Conservation (phyloP, 495 filamentous ascomycete species). For the Talaromyces proteolyticus region DNA sequence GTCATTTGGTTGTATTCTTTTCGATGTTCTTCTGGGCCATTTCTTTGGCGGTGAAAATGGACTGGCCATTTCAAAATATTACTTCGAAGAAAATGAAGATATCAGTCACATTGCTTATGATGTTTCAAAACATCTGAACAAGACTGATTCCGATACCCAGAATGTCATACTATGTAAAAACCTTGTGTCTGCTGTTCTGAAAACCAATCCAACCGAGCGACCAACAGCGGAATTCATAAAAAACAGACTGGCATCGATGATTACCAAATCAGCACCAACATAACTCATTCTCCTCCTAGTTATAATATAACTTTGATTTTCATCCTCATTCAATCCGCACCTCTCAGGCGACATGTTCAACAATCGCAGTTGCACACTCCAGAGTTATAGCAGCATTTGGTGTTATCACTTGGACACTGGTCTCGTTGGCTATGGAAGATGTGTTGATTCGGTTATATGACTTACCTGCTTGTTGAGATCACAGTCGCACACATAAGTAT, state of each 20-base stretch:
- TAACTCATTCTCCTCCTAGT: not conserved
- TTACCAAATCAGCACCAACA: not conserved
- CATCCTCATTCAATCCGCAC: not conserved
- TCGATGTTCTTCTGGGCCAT: not conserved
- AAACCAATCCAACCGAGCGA: not conserved
- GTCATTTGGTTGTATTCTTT: conserved; percentile 19
- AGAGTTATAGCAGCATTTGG: not conserved
- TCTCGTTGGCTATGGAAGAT: not conserved
- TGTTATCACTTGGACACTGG: not conserved
- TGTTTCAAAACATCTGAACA: not conserved
- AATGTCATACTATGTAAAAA: not conserved
- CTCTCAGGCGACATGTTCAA: not conserved
- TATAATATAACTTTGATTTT: not conserved
- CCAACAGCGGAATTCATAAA: not conserved
- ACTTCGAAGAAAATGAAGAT: not conserved
- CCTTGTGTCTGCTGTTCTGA: not conserved
- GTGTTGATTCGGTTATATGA: not conserved
- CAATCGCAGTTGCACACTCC: not conserved
- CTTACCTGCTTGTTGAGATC: not conserved
- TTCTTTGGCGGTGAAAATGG: not conserved
- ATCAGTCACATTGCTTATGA: not conserved
- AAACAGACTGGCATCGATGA: not conserved
- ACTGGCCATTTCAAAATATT: not conserved
- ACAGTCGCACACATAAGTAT: not conserved
- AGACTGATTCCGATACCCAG: not conserved